Conservation (phyloP, 169 alveolate genomes). For the Eimeria necatrix region DNA sequence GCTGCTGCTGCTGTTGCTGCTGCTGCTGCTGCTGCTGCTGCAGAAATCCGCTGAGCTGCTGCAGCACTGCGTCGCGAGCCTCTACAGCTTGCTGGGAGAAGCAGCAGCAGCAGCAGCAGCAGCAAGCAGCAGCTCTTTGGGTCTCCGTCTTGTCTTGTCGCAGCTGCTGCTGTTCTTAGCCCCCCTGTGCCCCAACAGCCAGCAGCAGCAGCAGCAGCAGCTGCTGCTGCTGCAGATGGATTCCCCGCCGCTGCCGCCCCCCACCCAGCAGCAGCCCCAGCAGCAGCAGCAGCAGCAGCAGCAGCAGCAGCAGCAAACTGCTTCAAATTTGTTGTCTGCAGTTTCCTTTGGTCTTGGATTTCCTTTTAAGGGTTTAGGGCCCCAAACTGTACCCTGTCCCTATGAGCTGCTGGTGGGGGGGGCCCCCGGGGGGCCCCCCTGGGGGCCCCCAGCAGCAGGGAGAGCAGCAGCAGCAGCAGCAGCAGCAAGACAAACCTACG, state of each 20-base stretch:
- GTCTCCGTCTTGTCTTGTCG: neutral
- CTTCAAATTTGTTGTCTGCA: too few species aligned
- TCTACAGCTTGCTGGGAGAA: neutral
- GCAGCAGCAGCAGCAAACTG: too few species aligned
- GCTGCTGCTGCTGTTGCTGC: too few species aligned
- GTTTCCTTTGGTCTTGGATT: neutral
- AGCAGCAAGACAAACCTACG: too few species aligned
- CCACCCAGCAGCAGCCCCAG: neutral
- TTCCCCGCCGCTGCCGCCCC: too few species aligned
- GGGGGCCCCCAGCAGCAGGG: neutral
- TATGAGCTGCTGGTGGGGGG: too few species aligned
- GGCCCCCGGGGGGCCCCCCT: neutral
- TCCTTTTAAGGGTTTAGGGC: neutral
- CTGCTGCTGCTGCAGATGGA: too few species aligned
- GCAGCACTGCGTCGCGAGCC: neutral
- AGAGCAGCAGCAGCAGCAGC: too few species aligned
- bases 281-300: constrained; percentile 1
- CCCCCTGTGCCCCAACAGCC: neutral
- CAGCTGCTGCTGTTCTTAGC: neutral
- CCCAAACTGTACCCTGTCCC: too few species aligned
- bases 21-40: neutral
- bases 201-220: constrained; percentile 11
- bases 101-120: neutral
- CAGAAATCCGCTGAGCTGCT: neutral
- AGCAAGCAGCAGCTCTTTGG: neutral